Evolutionary conservation across 2,329 filamentous ascomycete genomes (phyloP), one percentile per base, ranked within the genome.

Genomic region (Mycosphaerella arachidis): DNA sequence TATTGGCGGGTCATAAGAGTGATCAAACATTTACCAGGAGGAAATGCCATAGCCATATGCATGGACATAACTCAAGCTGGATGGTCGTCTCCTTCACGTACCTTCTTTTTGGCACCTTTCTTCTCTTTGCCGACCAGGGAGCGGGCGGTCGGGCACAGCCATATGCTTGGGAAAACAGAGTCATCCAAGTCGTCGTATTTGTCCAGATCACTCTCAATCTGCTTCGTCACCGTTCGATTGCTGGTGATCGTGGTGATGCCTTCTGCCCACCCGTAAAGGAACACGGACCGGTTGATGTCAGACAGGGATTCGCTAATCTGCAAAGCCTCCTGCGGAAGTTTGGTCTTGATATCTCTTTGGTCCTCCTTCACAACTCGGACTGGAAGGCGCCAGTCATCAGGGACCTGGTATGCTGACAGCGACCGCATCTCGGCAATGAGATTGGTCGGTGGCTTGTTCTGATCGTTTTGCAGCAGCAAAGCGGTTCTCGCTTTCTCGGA

Each of bases 81-180:
- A 2, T 9, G 7, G 12, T n/a, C 50, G 7, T 35, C 50, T 52
- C 12, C 50, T 10, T n/a, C 16, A 52, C 50, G 50, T 52, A 52
- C 50, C 29, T 66, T 57, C 74, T 68, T 68, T 52, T 66, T 67
- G 8, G 59, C 65, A 13, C 66, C 62, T 43, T 69, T 60, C 66
- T 83, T 86, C 68, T 86, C 84, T 71, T 88, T 89, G 2, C 86
- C 87, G 52, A 89, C 83, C 71, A 90, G 76, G 68, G 84, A 87
- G 62, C 87, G 78, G 40, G 85, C 84, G 53, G 84, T 86, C 13
- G 84, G 82, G 68, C 85, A 86, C 1, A 88, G 75, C 84, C 86
- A 88, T 20, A 89, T 80, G 62, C 79, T 76, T 1, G 87, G 87
- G 16, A 86, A 86, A 1, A 73, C 70, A 27, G 74, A 69, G 53